Evolutionary conservation across 2,329 filamentous ascomycete species (phyloP), one percentile per base, ranked within the genome.

Genomic region (Fusarium camptoceras): DNA sequence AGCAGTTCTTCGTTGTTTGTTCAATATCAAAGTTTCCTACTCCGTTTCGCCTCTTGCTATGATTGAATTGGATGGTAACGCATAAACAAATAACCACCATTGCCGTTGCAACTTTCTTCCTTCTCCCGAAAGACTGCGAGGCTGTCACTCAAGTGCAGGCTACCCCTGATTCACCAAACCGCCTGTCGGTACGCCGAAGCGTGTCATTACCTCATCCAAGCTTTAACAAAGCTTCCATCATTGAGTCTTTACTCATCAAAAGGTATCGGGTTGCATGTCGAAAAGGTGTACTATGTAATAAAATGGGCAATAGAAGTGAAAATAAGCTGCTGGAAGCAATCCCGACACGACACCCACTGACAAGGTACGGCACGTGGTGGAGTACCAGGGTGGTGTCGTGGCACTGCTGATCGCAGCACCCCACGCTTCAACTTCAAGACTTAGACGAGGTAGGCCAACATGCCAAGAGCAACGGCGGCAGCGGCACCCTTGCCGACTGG

Each of bases 391-490:
- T 75, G 24, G 64, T 65, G 42, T 73, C 53, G 56, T 71, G 51
- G 70, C 55, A 66, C 47, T 68, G 64, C 61, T 64, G 48, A 65
- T 66, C 34, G 51, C 62, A 61, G 53, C 49, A 56, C 59, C 62
- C 53, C 59, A 54, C 51, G 55, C 49, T 50, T 58, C 70, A 71
- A 61, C 72, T 73, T 27, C 22, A 59, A 42, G 56, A 55, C 57
- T 71, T 83, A 87, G 74, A 88, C 76, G 69, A 87, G 76, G 72
- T 84, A 85, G 69, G 86, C 86, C 66, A 88, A 78, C 46, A 88
- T 75, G 58, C 85, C 86, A 46, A 86, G 76, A 62, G 85, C 87
- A 42, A 84, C 81, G 34, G 81, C 84, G 9, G 84, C 84, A 24
- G 77, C 79, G 43, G 81, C 82, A 49, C 84, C 83, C 62, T 84